Base-by-base conservation (phyloP, 345 rosid species). In the Zanthoxylum bungeanum region DNA sequence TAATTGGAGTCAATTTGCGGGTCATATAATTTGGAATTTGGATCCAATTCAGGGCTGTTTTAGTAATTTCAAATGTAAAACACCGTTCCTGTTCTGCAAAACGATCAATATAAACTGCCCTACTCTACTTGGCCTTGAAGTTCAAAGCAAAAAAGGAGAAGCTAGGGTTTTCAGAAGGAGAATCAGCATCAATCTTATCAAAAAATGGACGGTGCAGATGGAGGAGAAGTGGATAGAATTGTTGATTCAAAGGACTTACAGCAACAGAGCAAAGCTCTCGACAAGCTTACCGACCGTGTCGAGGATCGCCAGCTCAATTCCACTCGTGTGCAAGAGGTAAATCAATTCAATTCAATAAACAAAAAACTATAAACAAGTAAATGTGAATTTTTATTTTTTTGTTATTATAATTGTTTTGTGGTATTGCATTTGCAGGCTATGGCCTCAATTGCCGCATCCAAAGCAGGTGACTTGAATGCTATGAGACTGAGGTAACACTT, bases 251-350 rank as follows among this genome's bases (percentile, higher is more conserved):
- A 95, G 83, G 99, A 95, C 59, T 73, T 95, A 21, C 99, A 93
- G 80, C 96, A 93, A 78, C 97, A 95, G 79, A 95, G 94, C 93
- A 95, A 95, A 80, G 98, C 97, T 24, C 78, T 95, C 39, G 96
- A 95, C 80, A 95, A 91, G 89, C 98, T 95, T 78, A 92, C 98
- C 61, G 98, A 95, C 82, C 99, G 85, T 7, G 99, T 95, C 30
- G 97, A 95, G 81, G 99, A 95, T 78, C 98, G 98, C 27, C 99
- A 95, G 87, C 97, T 95, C 79, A 91, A 93, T 75, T 91, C 97
- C 40, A 87, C 92, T 68, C 98, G 97, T 37, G 97, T 89, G 73
- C 97, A 91, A 81, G 87, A 89, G 93, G 98, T 93, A 9, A 56
- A 53, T 5, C 0, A 14, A 37, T 11, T 21, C 4, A 34, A 66